phyloP scores from a whole-genome alignment of 495 filamentous ascomycete genomes.

The Tuber melanosporum region DNA sequence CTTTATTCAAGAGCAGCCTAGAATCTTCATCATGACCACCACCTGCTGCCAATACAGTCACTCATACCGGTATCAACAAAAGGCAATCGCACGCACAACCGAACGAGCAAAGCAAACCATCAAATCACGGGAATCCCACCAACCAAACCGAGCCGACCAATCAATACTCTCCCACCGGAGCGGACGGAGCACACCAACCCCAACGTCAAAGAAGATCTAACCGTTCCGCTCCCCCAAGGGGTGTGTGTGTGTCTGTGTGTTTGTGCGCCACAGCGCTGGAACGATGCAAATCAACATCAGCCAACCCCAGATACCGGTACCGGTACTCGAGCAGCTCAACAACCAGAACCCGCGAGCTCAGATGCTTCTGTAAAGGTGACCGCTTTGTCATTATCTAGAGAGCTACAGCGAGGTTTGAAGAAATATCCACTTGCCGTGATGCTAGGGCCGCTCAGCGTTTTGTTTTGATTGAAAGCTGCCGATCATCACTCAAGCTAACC shows the following conservation, averaged over 20 bases:
- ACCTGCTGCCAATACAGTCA: neutral
- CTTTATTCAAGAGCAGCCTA: neutral
- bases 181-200: slow-evolving; percentile 1
- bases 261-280: neutral
- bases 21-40: slow-evolving; percentile 1
- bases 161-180: neutral
- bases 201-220: slow-evolving; percentile 3
- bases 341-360: neutral
- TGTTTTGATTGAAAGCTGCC: neutral
- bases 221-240: neutral
- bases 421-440: neutral
- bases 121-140: neutral
- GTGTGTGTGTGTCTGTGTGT: neutral
- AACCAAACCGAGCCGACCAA: slow-evolving; percentile 1
- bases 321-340: neutral
- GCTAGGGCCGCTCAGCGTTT: neutral
- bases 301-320: neutral
- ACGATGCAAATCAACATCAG: neutral
- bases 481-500: neutral
- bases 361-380: neutral
- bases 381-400: neutral
- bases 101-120: slow-evolving; percentile 2
- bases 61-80: neutral
- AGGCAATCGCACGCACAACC: neutral
- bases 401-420: neutral